Conservation (phyloP, 2,329 filamentous ascomycete genomes). For the Pseudogymnoascus verrucosus region DNA sequence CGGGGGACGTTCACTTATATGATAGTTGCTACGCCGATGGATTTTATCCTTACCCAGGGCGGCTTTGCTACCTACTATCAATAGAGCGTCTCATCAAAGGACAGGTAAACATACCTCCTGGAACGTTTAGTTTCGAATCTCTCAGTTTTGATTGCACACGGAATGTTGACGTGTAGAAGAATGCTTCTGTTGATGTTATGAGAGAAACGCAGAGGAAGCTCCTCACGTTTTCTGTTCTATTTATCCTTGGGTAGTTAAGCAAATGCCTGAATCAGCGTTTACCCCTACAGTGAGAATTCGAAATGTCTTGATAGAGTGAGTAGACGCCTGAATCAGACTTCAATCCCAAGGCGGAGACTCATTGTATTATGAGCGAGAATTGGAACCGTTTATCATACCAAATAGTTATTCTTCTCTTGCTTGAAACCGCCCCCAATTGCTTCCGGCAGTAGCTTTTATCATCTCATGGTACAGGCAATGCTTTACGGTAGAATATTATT, state of each 20-base stretch:
- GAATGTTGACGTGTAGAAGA: not conserved
- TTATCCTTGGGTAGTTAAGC: not conserved
- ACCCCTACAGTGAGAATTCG: not conserved
- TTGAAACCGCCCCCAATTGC: not conserved
- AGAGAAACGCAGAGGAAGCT: not conserved
- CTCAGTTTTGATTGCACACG: not conserved
- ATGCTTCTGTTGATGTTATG: not conserved
- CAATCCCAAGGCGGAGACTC: not conserved
- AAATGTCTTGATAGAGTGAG: not conserved
- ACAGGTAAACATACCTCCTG: not conserved
- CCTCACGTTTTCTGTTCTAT: not conserved
- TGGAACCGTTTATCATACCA: not conserved
- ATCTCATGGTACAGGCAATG: not conserved
- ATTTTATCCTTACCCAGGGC: not conserved
- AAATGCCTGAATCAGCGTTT: not conserved
- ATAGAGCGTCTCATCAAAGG: not conserved
- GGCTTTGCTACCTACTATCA: not conserved
- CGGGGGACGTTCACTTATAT: not conserved
- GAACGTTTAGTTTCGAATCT: not conserved
- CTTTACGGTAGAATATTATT: not conserved
- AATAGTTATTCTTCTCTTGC: not conserved
- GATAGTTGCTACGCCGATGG: not conserved
- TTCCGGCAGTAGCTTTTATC: not conserved
- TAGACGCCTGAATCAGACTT: not conserved
- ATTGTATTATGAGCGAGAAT: not conserved